Conservation (phyloP, 805 yeast species). For the Yarrowia phangngaensis region DNA sequence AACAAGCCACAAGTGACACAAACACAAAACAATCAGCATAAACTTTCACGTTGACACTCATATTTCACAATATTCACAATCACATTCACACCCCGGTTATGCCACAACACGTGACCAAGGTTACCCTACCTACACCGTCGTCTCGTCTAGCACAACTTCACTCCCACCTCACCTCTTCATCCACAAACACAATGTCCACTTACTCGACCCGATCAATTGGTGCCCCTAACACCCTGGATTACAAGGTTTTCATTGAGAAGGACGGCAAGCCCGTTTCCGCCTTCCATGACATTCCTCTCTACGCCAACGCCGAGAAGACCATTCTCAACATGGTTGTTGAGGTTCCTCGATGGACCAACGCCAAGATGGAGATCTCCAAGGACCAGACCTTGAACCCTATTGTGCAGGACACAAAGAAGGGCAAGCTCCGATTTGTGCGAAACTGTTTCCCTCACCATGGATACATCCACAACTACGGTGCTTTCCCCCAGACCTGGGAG, state of each 20-base stretch:
- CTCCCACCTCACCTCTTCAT: slow-evolving; percentile 20
- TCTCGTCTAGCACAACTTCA: no score
- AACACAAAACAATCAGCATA: no score
- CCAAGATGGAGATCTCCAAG: slow-evolving; percentile 90
- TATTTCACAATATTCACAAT: no score
- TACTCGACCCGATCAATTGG: slow-evolving; percentile 91
- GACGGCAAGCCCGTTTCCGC: slow-evolving; percentile 94
- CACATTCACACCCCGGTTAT: no score
- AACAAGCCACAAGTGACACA: no score
- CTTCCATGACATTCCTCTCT: slow-evolving; percentile 90
- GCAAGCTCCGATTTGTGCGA: slow-evolving; percentile 90
- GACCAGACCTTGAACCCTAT: slow-evolving; percentile 85
- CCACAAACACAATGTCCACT: slow-evolving; percentile 11
- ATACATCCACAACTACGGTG: slow-evolving; percentile 97
- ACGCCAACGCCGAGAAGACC: slow-evolving; percentile 89
- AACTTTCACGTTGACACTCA: no score
- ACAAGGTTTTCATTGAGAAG: slow-evolving; percentile 84
- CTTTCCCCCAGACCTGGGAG: slow-evolving; percentile 99
- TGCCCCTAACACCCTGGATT: slow-evolving; percentile 91
- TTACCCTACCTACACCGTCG: no score
- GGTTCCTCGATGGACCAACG: slow-evolving; percentile 98
- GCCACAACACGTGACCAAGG: no score
- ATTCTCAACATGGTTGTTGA: slow-evolving; percentile 89
- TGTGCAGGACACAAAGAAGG: slow-evolving; percentile 95
- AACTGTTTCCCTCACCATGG: slow-evolving; percentile 99